These are phyloP conservation scores for Penstemon newberryi DNA, from an alignment of 257 asterid species.

Conservation along the genomic window DNA sequence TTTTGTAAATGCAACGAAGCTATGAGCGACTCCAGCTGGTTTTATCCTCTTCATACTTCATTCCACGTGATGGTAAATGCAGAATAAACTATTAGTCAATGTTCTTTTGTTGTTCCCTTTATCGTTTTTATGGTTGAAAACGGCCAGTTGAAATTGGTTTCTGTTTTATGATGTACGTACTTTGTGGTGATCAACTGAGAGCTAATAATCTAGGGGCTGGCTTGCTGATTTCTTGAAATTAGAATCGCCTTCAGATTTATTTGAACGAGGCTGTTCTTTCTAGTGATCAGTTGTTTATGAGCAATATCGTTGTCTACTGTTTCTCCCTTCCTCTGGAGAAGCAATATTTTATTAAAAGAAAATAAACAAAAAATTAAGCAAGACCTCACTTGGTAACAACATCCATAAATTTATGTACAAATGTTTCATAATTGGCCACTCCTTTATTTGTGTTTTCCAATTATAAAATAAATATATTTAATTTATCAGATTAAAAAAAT, in stretches of 20 bases:
- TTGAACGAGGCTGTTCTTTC: not conserved
- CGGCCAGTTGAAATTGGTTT: not conserved
- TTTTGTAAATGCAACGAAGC: not conserved
- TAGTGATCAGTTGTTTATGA: not conserved
- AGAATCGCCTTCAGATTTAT: not conserved
- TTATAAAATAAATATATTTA: too few species aligned
- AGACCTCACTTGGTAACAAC: too few species aligned
- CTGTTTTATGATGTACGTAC: not conserved
- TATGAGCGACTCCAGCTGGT: not conserved
- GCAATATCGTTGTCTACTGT: not conserved
- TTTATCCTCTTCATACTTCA: not conserved
- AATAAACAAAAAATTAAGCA: too few species aligned
- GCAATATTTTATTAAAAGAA: too few species aligned
- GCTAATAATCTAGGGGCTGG: not conserved
- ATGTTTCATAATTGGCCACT: too few species aligned
- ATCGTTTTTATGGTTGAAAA: not conserved
- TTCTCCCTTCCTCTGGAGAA: not conserved
- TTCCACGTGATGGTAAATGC: not conserved
- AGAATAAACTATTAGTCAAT: not conserved
- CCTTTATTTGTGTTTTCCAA: too few species aligned
- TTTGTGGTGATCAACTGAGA: not conserved
- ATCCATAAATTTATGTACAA: too few species aligned
- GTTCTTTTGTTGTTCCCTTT: not conserved
- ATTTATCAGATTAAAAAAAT: too few species aligned
- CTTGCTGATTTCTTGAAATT: not conserved